Base-by-base conservation (phyloP, 2,329 filamentous ascomycete species). In the Tolypocladium sp. region DNA sequence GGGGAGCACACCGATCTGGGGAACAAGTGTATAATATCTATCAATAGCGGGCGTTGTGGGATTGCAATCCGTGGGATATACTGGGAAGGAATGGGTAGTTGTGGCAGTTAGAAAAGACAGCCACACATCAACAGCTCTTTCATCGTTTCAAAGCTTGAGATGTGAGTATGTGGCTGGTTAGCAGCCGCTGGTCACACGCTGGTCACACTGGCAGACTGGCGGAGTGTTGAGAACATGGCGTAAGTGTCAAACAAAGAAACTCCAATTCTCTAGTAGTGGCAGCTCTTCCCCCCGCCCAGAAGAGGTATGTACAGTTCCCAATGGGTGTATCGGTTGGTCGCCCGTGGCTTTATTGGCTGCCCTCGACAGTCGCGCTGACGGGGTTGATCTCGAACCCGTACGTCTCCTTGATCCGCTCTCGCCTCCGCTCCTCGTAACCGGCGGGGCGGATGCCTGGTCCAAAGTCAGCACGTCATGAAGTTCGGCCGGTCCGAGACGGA, bases 371-470 rank as follows among this genome's bases (percentile, higher is more conserved):
- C 51, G 81, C 79, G 60, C 74, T 82, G 65, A 87, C 83, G 58
- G 86, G 82, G 69, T 88, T 84, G 69, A 96, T 86, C 65, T 96
- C 91, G 69, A 95, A 84, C 60, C 92, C 91, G 70, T 96, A 96
- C 74, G 87, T 90, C 76, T 91, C 87, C 82, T 90, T 87, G 73
- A 97, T 82, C 67, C 90, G 83, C 77, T 92, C 81, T 65, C 85
- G 84, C 73, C 92, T 86, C 74, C 92, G 82, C 79, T 96, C 90
- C 67, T 90, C 88, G 71, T 94, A 96, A 57, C 91, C 91, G 20
- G 89, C 87, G 46, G 84, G 89, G 66, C 87, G 82, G 67, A 96
- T 91, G 58, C 89, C 92, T 96, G 66, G 25, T 15, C 52, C 20
- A 30, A 38, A 7, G 40, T 55, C 38, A 59, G 58, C 54, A 27